A percentile compares a stretch with the other conserved stretches of the same genome.
Conservation (phyloP, 1,284 basidiomycete species). For the Amylostereum chailletii region DNA sequence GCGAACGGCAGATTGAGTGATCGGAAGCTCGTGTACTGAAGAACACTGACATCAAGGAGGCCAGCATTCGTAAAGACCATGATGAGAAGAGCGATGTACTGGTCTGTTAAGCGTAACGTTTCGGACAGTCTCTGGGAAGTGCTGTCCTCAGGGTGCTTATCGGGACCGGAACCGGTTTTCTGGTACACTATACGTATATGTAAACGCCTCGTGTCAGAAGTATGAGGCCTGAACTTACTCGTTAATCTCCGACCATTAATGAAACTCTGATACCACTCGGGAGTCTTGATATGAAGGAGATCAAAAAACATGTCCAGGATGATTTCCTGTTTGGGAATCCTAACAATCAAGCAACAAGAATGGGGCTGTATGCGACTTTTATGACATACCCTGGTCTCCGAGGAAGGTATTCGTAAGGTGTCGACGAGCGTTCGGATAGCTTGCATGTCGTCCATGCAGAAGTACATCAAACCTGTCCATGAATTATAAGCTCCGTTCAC, state of each 20-base stretch:
- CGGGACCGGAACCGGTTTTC: conserved; percentile 28
- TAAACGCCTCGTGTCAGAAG: conserved; percentile 2
- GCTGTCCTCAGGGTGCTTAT: conserved; percentile 21
- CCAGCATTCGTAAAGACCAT: conserved; percentile 85
- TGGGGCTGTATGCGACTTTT: background rate
- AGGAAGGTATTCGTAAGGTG: conserved; percentile 80
- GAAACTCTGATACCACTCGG: conserved; percentile 87
- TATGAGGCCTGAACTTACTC: conserved; percentile 37
- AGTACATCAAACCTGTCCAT: conserved; percentile 77
- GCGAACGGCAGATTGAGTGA: conserved; percentile 1
- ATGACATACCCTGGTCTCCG: conserved; percentile 69
- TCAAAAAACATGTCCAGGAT: conserved; percentile 92
- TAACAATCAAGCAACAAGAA: background rate
- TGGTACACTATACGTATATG: conserved; percentile 50
- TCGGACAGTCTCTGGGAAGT: conserved; percentile 42
- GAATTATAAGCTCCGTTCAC: conserved; percentile 8
- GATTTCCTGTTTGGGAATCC: conserved; percentile 54
- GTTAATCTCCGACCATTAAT: conserved; percentile 82
- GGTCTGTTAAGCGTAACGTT: conserved; percentile 80
- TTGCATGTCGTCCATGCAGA: conserved; percentile 84
- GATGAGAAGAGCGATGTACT: conserved; percentile 88
- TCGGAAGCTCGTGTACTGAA: background rate
- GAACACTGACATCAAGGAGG: conserved; percentile 64
- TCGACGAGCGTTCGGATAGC: conserved; percentile 83
- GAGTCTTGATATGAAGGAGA: conserved; percentile 84